Conservation (phyloP, 345 rosid species). For the Moricandia arvensis region DNA sequence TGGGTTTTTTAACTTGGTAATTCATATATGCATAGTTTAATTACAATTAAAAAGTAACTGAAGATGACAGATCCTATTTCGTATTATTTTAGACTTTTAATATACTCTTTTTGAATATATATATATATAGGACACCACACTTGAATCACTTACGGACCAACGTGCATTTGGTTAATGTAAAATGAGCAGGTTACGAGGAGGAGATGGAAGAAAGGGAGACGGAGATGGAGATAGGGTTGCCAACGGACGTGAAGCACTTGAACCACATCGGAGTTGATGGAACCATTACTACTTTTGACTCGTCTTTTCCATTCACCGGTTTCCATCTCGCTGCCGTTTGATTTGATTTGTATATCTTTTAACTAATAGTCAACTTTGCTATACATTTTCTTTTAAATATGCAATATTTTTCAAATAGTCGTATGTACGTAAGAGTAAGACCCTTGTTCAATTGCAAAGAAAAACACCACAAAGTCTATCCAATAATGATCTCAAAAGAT, state of each 20-base stretch:
- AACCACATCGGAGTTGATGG: constrained; percentile 80
- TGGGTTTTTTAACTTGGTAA: neutral
- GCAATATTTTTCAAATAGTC: neutral
- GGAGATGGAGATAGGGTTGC: constrained; percentile 64
- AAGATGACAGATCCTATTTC: neutral
- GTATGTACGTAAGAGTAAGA: neutral
- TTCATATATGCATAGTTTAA: neutral
- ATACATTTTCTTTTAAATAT: neutral
- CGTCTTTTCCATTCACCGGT: constrained; percentile 23
- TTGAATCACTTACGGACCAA: neutral
- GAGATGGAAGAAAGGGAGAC: constrained; percentile 48
- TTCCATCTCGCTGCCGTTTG: constrained; percentile 27
- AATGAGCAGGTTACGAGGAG: constrained; percentile 44
- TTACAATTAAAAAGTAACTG: neutral
- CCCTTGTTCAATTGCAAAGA: neutral
- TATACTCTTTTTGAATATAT: too few relatives aligned
- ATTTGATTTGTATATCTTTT: neutral
- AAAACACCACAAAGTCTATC: neutral
- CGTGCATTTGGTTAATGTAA: neutral
- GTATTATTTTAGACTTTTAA: neutral
- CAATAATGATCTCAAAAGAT: neutral
- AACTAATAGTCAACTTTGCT: neutral
- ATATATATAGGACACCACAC: neutral
- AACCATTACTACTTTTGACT: constrained; percentile 34
- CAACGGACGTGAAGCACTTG: constrained; percentile 85